phyloP scores from a whole-genome alignment of 495 filamentous ascomycete species.

The Daldinia caldariorum region DNA sequence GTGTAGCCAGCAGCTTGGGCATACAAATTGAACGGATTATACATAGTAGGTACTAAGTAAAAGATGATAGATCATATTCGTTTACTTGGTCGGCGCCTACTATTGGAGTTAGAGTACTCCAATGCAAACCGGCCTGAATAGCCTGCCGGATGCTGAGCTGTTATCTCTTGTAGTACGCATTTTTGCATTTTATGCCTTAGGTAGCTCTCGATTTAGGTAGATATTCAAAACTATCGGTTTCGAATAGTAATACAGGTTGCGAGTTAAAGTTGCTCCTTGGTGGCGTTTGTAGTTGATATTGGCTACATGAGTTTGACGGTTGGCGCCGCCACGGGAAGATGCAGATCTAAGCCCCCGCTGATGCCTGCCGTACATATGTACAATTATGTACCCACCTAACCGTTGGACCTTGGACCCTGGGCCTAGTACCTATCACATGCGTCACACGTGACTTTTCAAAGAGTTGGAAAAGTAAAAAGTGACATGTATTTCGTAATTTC shows the following conservation, averaged over 20 bases:
- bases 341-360: conserved; percentile 2
- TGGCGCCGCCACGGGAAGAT: conserved; percentile 2
- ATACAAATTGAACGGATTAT: background rate
- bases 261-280: background rate
- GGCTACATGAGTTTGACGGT: conserved; percentile 1
- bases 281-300: conserved; percentile 13
- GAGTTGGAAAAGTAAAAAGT: too few species aligned
- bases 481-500: too few species aligned
- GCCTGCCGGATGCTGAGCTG: conserved; percentile 10
- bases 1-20: background rate
- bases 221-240: background rate
- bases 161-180: background rate
- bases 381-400: background rate
- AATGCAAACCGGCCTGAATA: background rate
- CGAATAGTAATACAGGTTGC: background rate
- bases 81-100: background rate
- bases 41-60: background rate
- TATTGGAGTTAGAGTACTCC: conserved; percentile 3
- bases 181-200: background rate
- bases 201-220: background rate
- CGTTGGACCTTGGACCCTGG: background rate
- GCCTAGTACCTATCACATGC: background rate
- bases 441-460: background rate
- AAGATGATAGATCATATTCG: conserved; percentile 16
- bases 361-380: background rate